Conservation (phyloP, 176 grass and related monocot genomes). For the Triticum urartu region DNA sequence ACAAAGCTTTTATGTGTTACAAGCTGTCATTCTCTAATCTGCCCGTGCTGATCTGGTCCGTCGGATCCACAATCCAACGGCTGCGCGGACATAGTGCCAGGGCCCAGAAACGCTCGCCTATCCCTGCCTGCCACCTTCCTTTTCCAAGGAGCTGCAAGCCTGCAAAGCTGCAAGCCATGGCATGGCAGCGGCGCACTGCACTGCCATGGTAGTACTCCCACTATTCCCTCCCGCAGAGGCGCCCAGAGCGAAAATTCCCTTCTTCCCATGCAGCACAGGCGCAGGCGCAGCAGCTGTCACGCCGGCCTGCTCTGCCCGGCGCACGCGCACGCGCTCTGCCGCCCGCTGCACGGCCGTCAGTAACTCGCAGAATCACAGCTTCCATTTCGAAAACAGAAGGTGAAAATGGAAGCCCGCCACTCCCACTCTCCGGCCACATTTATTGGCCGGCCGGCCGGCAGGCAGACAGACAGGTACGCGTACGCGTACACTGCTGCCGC, state of each 20-base stretch:
- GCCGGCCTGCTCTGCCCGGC: constrained; percentile 6
- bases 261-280: background rate
- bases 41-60: background rate
- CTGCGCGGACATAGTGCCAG: background rate
- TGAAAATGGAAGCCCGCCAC: constrained; percentile 49
- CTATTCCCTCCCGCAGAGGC: background rate
- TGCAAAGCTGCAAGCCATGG: background rate
- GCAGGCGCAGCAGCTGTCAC: background rate
- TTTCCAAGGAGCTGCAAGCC: background rate
- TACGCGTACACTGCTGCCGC: background rate
- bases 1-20: no score
- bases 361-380: constrained; percentile 48
- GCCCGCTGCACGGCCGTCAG: constrained; percentile 10
- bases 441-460: background rate
- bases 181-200: background rate
- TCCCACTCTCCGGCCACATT: background rate
- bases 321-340: background rate
- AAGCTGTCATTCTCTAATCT: no score
- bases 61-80: constrained; percentile 4
- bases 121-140: background rate
- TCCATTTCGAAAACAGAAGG: constrained; percentile 35
- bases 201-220: background rate
- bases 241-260: constrained; percentile 18
- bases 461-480: background rate
- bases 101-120: background rate